Evolutionary conservation across 352 stramenopile species (phyloP), one percentile per base, ranked within the genome.

Genomic region (Pythium chondricola): DNA sequence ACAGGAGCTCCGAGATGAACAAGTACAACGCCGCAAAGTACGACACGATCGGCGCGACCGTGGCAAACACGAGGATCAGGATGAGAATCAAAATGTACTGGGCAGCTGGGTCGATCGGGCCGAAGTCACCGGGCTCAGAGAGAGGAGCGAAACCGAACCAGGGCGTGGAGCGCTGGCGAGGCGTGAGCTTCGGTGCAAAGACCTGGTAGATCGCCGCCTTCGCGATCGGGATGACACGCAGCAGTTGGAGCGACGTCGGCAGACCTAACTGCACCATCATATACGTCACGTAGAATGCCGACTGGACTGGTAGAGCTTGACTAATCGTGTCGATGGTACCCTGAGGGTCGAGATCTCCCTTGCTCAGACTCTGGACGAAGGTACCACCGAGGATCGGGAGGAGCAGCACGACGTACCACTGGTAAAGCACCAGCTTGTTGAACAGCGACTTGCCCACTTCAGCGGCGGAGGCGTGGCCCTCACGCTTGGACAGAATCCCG

Each of bases 331-430:
- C 71, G 35, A 90, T 51, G 16, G 88, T 54, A n/a, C n/a, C n/a
- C n/a, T n/a, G n/a, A n/a, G n/a, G n/a, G n/a, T n/a, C n/a, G n/a
- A n/a, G n/a, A n/a, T n/a, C n/a, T n/a, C n/a, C n/a, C 3, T 41
- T 11, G 17, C 11, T 35, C 38, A 93, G 46, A 18, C 65, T 73
- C 39, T 88, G 71, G 37, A 93, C 78, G 44, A 89, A 67, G 7
- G 78, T 88, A 61, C 81, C 81, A 45, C 77, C 77, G 27, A 93
- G 83, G 57, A 93, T 85, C n/a, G 82, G 81, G 29, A 93, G 66
- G 42, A 93, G 52, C 36, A 93, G 82, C 24, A 83, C 81, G 41
- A 90, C 63, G 54, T 88, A 90, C 39, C 85, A 76, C 58, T 93
- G 82, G 58, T 90, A 90, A 25, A 80, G 67, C 30, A 93, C 69